Base-by-base conservation (phyloP, 2,329 filamentous ascomycete genomes). In the Colletotrichum karsti region DNA sequence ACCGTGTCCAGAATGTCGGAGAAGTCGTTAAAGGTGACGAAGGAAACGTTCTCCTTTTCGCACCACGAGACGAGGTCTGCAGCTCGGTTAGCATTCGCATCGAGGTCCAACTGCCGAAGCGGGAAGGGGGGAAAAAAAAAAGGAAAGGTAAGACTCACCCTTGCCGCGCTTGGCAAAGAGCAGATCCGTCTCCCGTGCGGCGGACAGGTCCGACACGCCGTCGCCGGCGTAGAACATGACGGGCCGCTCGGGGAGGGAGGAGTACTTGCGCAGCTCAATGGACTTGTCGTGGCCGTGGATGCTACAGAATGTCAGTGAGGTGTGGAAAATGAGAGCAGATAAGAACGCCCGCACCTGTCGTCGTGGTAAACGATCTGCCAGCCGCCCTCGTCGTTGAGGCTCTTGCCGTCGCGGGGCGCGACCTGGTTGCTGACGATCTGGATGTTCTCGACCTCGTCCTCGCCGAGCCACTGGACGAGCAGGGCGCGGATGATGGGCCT, bases 251-350 rank as follows among this genome's bases (percentile, higher is more conserved):
- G 93, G 90, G 46, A 97, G 85, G 26, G 89, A 85, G 3, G 92
- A 91, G 81, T 98, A 98, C 57, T 94, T 94, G 72, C 93, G 90
- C 75, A 99, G 94, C 77, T 96, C 93, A 60, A 95, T 85, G 26
- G 92, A 95, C 88, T 99, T 99, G 86, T 99, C 95, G 78, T 99
- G 96, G n/a, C 96, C 96, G 75, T 97, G 97, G 66, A 91, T 87
- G 76, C 92, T 93, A 70, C 67, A 61, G 22, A 20, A 33, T 5
- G 24, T 30, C 46, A 51, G 9, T 28, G 10, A 28, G 26, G 22
- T 37, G 8, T 12, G 15, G n/a, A 51, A 66, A 18, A n/a, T n/a
- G n/a, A n/a, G n/a, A n/a, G n/a, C n/a, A n/a, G n/a, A n/a, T n/a
- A 75, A 41, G 7, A 41, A 41, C 1, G 39, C 10, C n/a, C 80